A percentile compares a stretch with the other conserved stretches of the same genome.
These are phyloP conservation scores for Trichophyton verrucosum DNA, from an alignment of 2,329 filamentous ascomycete genomes.

Conservation along the genomic window DNA sequence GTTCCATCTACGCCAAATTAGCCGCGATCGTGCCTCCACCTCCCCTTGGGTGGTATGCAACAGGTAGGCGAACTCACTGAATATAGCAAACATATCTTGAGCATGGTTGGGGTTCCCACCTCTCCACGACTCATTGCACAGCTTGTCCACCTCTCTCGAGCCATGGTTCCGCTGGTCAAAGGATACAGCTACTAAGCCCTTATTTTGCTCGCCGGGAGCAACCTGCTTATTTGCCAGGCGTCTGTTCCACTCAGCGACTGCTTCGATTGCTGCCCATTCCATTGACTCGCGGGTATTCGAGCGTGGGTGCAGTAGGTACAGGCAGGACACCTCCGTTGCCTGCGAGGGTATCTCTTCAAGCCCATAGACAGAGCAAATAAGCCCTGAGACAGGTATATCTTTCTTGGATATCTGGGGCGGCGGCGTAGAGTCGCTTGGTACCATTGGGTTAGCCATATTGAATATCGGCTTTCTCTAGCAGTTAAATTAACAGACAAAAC, in stretches of 20 bases:
- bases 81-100: slow-evolving; percentile 77
- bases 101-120: slow-evolving; percentile 70
- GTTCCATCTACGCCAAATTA: slow-evolving; percentile 43
- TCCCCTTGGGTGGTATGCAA: too few species aligned
- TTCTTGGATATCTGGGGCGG: slow-evolving; percentile 45
- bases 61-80: slow-evolving; percentile 41
- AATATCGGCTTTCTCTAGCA: not conserved
- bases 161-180: slow-evolving; percentile 96
- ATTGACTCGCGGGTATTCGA: slow-evolving; percentile 59
- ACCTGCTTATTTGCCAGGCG: slow-evolving; percentile 23
- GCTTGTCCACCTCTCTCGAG: slow-evolving; percentile 50
- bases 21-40: not conserved
- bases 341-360: slow-evolving; percentile 56
- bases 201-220: slow-evolving; percentile 21
- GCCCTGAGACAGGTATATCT: slow-evolving; percentile 61
- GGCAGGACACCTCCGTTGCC: slow-evolving; percentile 51
- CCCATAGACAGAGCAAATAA: slow-evolving; percentile 69
- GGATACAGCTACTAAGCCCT: slow-evolving; percentile 63
- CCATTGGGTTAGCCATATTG: slow-evolving; percentile 26
- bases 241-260: slow-evolving; percentile 56
- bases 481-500: not conserved
- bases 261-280: slow-evolving; percentile 57
- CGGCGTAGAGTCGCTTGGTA: slow-evolving; percentile 16
- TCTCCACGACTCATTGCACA: slow-evolving; percentile 67
- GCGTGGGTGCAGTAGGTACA: slow-evolving; percentile 88